phyloP scores from a whole-genome alignment of 352 stramenopile genomes.

The Pythium sp. region DNA sequence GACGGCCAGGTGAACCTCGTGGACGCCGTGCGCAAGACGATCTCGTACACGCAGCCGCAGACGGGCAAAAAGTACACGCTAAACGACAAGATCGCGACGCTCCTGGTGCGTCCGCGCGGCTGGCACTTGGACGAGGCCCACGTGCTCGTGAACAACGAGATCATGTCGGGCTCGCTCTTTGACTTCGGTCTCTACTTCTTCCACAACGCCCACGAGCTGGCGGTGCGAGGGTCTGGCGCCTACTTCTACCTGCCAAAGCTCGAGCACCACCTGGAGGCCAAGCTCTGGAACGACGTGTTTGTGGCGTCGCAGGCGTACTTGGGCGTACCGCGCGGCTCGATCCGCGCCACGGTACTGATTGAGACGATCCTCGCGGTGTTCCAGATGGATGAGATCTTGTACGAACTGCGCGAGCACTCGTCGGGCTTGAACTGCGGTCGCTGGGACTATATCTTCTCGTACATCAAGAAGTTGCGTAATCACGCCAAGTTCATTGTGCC shows the following conservation, averaged over 20 bases:
- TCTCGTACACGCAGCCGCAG: conserved; percentile 70
- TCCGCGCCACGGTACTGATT: conserved; percentile 93
- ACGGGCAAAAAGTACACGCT: conserved; percentile 77
- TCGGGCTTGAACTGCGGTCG: conserved; percentile 96
- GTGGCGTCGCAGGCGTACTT: conserved; percentile 90
- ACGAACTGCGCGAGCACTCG: conserved; percentile 94
- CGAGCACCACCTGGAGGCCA: conserved; percentile 93
- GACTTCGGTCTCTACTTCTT: conserved; percentile 97
- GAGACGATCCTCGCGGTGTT: conserved; percentile 97
- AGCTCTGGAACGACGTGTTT: conserved; percentile 97
- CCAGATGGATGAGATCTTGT: conserved; percentile 97
- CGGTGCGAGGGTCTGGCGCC: conserved; percentile 77
- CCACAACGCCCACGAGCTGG: conserved; percentile 92
- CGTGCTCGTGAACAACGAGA: conserved; percentile 91
- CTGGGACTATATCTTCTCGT: conserved; percentile 98
- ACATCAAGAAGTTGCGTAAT: conserved; percentile 95
- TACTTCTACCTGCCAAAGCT: conserved; percentile 98
- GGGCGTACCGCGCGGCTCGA: conserved; percentile 88
- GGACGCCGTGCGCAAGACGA: conserved; percentile 90
- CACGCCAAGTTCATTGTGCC: conserved; percentile 91
- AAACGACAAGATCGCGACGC: conserved; percentile 78
- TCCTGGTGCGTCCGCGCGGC: conserved; percentile 91
- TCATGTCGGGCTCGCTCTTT: conserved; percentile 92
- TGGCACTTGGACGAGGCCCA: conserved; percentile 96
- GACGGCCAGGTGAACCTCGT: conserved; percentile 93